Conservation (phyloP, 768 basidiomycete genomes). For the Boletus rubescentipes region DNA sequence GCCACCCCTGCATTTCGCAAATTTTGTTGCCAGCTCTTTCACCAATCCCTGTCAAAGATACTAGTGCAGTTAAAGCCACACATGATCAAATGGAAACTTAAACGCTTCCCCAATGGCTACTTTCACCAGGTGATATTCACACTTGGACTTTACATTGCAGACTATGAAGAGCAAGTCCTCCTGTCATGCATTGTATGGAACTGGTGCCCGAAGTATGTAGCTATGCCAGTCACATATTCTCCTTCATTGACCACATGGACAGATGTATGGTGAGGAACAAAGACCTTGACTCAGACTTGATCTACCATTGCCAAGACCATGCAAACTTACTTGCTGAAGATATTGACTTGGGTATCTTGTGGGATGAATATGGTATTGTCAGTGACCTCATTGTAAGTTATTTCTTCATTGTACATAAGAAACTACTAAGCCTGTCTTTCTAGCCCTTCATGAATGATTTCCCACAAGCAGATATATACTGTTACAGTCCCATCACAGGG, state of each 20-base stretch:
- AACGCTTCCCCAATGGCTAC: background rate
- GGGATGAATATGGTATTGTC: conserved; percentile 28
- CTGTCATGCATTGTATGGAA: conserved; percentile 32
- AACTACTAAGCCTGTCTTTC: too few relatives aligned
- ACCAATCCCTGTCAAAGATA: background rate
- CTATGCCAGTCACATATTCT: too few relatives aligned
- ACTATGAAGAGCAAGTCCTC: conserved; percentile 40
- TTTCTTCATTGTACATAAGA: too few relatives aligned
- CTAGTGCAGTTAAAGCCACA: background rate
- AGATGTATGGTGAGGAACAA: background rate
- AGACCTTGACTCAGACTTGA: background rate
- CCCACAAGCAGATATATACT: too few relatives aligned
- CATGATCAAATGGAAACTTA: background rate
- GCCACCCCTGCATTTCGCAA: background rate
- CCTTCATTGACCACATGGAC: too few relatives aligned
- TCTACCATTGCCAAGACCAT: background rate
- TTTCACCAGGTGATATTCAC: background rate
- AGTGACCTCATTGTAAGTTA: too few relatives aligned
- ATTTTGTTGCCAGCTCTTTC: background rate
- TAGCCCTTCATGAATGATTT: too few relatives aligned
- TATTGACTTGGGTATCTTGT: conserved; percentile 9
- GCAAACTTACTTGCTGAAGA: background rate
- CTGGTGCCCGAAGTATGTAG: conserved; percentile 30
- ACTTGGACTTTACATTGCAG: conserved; percentile 38
- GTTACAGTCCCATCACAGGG: too few relatives aligned